Evolutionary conservation across 345 rosid species (phyloP).

Genomic region (Theobroma cacao): DNA sequence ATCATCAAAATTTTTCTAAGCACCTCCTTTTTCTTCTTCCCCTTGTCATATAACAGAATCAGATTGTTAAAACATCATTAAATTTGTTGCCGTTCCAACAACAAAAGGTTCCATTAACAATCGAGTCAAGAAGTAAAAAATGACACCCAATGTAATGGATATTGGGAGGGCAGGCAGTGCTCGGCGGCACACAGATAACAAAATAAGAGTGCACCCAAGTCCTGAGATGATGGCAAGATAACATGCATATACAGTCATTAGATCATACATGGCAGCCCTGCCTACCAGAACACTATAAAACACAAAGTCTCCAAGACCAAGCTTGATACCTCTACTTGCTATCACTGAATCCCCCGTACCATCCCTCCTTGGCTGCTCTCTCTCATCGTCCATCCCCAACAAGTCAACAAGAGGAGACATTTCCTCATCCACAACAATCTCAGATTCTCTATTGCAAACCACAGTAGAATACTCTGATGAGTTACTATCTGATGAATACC

Average conservation of each 20-base stretch:
- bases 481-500: constrained; percentile 39
- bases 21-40: neutral
- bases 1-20: constrained; percentile 9
- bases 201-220: constrained; percentile 93
- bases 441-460: constrained; percentile 38
- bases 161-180: constrained; percentile 98
- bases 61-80: constrained; percentile 66
- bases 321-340: constrained; percentile 63
- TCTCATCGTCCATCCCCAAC: constrained; percentile 41
- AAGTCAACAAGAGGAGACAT: constrained; percentile 81
- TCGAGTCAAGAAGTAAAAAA: constrained; percentile 92
- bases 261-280: constrained; percentile 98
- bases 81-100: constrained; percentile 74
- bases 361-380: constrained; percentile 32
- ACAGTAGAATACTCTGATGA: constrained; percentile 52
- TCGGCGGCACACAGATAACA: constrained; percentile 71
- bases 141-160: constrained; percentile 76
- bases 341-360: constrained; percentile 22
- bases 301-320: constrained; percentile 95
- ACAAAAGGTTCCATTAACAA: constrained; percentile 91
- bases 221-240: constrained; percentile 95
- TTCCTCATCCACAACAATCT: constrained; percentile 54
- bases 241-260: constrained; percentile 96
- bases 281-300: constrained; percentile 99
- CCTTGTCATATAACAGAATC: constrained; percentile 11